Evolutionary conservation across 108 stramenopile species (phyloP), one percentile per base, ranked within the genome.

Genomic region (Seminavis robusta): DNA sequence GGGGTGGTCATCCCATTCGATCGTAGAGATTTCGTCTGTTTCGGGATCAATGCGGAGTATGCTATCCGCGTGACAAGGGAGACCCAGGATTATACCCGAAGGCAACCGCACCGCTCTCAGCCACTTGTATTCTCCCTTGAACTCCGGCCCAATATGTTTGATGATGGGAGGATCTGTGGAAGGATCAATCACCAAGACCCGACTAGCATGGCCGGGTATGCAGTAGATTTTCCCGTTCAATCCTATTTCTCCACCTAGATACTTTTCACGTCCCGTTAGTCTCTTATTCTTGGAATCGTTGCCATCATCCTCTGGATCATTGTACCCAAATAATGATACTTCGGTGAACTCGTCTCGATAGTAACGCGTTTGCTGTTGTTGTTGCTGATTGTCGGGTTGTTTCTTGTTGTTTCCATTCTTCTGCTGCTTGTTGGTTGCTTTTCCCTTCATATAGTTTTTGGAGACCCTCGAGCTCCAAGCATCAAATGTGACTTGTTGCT

Each of bases 81-180:
- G 53, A 5, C 87, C 92, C 56, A 88, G 94, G 28, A 91, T 83
- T 36, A 79, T 57, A 32, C 72, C 81, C 25, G n/a, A n/a, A n/a
- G n/a, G n/a, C 3, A 81, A 70, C 13, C 47, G 63, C 11, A 94
- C 75, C 7, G 90, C 87, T 29, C 94, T 56, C 2, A 95, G 59
- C 90, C 91, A 95, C 57, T 95, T 95, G 88, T 78, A 92, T 50
- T 83, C 61, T 5, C 83, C 68, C 24, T 65, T 37, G 49, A 81
- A 71, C 13, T 40, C 40, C 0, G 87, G 85, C 11, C 94, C 94
- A 52, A 94, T 83, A 15, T 53, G 79, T 27, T 59, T 39, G n/a
- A n/a, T n/a, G n/a, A n/a, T n/a, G n/a, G n/a, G n/a, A n/a, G 59
- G 61, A 47, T 85, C 74, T 7, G 79, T 52, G 1, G 32, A 30